phyloP scores from a whole-genome alignment of 2,329 filamentous ascomycete species.

The Dothistroma septosporum region DNA sequence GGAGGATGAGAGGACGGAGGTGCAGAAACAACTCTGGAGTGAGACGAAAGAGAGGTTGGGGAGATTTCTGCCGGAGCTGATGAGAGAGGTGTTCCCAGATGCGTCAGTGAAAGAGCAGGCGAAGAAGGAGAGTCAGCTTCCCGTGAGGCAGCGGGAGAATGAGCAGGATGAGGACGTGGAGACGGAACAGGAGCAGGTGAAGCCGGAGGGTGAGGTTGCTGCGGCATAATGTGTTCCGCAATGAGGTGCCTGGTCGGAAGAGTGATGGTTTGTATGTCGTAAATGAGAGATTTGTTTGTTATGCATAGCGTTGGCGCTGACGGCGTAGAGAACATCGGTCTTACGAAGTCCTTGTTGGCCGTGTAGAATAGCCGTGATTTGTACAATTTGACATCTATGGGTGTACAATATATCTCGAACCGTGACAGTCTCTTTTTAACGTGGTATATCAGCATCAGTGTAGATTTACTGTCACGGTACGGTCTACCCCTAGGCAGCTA shows the following conservation, averaged over 20 bases:
- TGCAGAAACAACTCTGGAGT: conserved; percentile 54
- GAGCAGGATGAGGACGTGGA: not conserved
- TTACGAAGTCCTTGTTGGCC: not conserved
- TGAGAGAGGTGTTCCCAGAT: conserved; percentile 56
- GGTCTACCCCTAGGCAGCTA: too few species aligned
- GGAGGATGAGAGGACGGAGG: conserved; percentile 40
- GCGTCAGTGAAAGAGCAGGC: conserved; percentile 24
- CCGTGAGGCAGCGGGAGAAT: conserved; percentile 1
- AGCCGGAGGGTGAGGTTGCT: not conserved
- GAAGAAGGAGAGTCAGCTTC: not conserved
- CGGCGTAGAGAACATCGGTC: not conserved
- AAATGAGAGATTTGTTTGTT: not conserved
- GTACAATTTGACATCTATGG: not conserved
- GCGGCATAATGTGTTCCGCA: not conserved
- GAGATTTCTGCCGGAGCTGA: conserved; percentile 57
- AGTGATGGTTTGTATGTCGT: not conserved
- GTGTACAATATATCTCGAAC: too few species aligned
- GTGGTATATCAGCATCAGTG: too few species aligned
- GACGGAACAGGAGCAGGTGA: not conserved
- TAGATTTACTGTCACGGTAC: too few species aligned
- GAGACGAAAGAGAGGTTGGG: conserved; percentile 60
- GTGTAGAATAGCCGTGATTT: not conserved
- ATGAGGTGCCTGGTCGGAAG: not conserved
- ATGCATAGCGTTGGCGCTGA: conserved; percentile 8
- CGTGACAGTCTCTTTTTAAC: too few species aligned